Percentiles rank a stretch among this genome's conserved stretches.
Conservation (phyloP, 2,329 filamentous ascomycete genomes). For the Trichoderma pleuroti region DNA sequence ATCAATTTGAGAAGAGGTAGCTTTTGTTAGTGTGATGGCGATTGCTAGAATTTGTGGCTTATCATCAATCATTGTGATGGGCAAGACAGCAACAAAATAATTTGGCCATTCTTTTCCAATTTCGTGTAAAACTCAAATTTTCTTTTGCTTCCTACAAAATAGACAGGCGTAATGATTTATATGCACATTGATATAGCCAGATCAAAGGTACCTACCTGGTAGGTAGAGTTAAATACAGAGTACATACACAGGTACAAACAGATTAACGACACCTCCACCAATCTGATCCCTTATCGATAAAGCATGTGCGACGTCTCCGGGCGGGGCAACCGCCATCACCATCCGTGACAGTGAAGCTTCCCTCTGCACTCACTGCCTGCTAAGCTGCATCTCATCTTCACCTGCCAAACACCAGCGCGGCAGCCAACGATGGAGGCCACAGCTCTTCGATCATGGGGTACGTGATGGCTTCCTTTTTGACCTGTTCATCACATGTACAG, state of each 20-base stretch:
- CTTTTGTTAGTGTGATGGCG: not conserved
- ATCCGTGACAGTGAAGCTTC: not conserved
- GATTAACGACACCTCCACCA: not conserved
- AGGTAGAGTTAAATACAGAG: too few species aligned
- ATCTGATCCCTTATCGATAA: constrained; percentile 8
- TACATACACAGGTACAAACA: not conserved
- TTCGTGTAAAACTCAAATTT: rapidly evolving
- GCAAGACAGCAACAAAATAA: not conserved
- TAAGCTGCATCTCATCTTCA: not conserved
- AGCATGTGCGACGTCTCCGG: not conserved
- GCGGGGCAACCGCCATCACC: constrained; percentile 9
- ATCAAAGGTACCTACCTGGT: too few species aligned
- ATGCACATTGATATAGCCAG: not conserved
- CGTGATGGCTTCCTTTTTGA: not conserved
- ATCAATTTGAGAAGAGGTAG: not conserved
- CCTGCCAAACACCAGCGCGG: not conserved
- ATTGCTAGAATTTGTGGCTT: not conserved
- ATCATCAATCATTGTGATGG: not conserved
- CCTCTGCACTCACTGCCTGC: not conserved
- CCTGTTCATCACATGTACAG: not conserved
- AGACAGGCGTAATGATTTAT: not conserved
- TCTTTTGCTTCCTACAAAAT: not conserved
- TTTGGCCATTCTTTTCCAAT: not conserved
- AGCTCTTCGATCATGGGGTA: constrained; percentile 31
- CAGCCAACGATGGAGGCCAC: constrained; percentile 25